Conservation (phyloP, 371 early-diverging fungal species). For the Mortierella sp. region DNA sequence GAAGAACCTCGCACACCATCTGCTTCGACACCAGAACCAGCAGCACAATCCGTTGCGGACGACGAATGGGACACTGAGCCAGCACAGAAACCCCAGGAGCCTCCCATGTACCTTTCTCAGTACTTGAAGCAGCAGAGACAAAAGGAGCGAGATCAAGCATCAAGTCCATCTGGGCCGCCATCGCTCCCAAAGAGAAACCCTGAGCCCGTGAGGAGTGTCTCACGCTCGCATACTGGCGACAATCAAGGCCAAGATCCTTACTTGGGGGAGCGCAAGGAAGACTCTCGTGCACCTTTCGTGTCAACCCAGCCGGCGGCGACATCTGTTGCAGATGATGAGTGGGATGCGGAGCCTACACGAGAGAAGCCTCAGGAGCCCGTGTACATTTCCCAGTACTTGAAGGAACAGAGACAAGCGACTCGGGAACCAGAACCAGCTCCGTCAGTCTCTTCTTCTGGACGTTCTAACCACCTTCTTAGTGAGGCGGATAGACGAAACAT, state of each 20-base stretch:
- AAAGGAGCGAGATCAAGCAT: too few species aligned
- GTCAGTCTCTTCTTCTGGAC: slow-evolving; percentile 5
- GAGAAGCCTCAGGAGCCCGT: slow-evolving; percentile 19
- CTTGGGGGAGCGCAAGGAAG: slow-evolving; percentile 38
- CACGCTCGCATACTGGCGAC: slow-evolving; percentile 7
- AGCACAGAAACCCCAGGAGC: too few species aligned
- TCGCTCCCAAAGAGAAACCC: slow-evolving; percentile 32
- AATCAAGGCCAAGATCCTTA: slow-evolving; percentile 23
- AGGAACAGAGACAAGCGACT: slow-evolving; percentile 19
- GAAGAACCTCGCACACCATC: slow-evolving; percentile 11
- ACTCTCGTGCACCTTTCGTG: neutral
- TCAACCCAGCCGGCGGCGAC: slow-evolving; percentile 10
- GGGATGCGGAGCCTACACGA: slow-evolving; percentile 26
- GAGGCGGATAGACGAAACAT: slow-evolving; percentile 29
- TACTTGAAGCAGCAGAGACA: too few species aligned
- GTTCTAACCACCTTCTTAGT: slow-evolving; percentile 25
- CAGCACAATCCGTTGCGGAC: slow-evolving; percentile 31
- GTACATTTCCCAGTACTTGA: slow-evolving; percentile 28
- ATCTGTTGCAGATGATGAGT: slow-evolving; percentile 39
- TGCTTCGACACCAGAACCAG: slow-evolving; percentile 6
- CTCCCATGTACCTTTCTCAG: too few species aligned
- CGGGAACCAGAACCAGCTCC: neutral
- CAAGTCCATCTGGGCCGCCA: slow-evolving; percentile 18
- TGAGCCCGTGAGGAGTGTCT: slow-evolving; percentile 3
- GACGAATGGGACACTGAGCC: too few species aligned